Evolutionary conservation across 495 filamentous ascomycete genomes (phyloP).

Genomic region (Hypoxylon fuscum): DNA sequence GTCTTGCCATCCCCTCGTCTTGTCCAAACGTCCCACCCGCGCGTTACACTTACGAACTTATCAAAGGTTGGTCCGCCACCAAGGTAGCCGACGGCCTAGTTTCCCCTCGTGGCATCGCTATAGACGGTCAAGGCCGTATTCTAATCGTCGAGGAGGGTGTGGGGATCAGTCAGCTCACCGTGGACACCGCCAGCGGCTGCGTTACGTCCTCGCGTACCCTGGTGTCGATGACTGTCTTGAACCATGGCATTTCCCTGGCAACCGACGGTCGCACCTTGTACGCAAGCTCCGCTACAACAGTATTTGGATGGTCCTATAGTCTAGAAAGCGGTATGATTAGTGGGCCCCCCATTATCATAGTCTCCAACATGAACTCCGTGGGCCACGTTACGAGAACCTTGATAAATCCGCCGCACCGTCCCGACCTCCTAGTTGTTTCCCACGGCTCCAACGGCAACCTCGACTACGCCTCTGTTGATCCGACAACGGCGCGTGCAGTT

Average conservation of each 20-base stretch:
- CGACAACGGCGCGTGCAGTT: constrained; percentile 65
- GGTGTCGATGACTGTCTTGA: constrained; percentile 38
- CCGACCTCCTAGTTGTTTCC: constrained; percentile 65
- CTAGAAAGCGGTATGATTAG: constrained; percentile 51
- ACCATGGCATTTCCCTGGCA: constrained; percentile 73
- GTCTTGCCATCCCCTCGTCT: constrained; percentile 22
- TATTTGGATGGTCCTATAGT: constrained; percentile 71
- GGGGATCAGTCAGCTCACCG: constrained; percentile 63
- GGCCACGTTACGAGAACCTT: constrained; percentile 73
- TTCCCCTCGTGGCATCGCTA: constrained; percentile 65
- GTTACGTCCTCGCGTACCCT: constrained; percentile 23
- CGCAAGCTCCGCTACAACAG: constrained; percentile 65
- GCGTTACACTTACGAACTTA: constrained; percentile 58
- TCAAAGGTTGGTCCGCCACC: constrained; percentile 63
- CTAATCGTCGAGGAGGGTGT: constrained; percentile 65
- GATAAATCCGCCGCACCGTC: constrained; percentile 58
- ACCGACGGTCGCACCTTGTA: constrained; percentile 69
- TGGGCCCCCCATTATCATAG: constrained; percentile 53
- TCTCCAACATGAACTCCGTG: constrained; percentile 66
- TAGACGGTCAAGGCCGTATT: constrained; percentile 67
- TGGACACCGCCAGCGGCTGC: constrained; percentile 58
- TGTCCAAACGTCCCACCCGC: constrained; percentile 42
- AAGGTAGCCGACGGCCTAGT: constrained; percentile 64
- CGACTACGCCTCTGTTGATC: constrained; percentile 57
- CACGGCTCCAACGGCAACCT: constrained; percentile 70